Conservation (phyloP, 495 filamentous ascomycete genomes). For the Clavariopsis aquatica region DNA sequence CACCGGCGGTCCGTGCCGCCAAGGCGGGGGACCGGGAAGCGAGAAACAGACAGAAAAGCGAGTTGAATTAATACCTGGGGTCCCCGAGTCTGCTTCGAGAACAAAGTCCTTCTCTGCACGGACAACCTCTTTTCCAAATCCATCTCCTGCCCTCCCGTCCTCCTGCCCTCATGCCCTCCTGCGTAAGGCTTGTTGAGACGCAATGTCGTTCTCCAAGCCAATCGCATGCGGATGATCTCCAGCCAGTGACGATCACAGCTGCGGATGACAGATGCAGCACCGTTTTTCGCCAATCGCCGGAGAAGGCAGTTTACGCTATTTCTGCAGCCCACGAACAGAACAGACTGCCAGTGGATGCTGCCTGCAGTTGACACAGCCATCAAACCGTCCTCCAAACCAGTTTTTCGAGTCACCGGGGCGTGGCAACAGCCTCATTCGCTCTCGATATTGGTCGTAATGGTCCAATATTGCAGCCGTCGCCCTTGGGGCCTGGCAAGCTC, state of each 20-base stretch:
- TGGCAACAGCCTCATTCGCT: constrained; percentile 19
- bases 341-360: neutral
- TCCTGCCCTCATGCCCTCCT: too few species aligned
- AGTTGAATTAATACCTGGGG: constrained; percentile 29
- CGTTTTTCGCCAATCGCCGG: constrained; percentile 40
- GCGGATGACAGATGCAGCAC: constrained; percentile 35
- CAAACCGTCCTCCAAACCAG: constrained; percentile 10
- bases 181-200: neutral
- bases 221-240: constrained; percentile 33
- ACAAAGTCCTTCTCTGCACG: constrained; percentile 5
- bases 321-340: constrained; percentile 1
- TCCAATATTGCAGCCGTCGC: constrained; percentile 13
- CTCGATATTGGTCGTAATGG: constrained; percentile 21
- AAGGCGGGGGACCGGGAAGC: constrained; percentile 33
- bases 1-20: constrained; percentile 11
- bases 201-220: constrained; percentile 13
- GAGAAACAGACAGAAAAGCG: constrained; percentile 36
- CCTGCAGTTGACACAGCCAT: constrained; percentile 15
- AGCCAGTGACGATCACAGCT: constrained; percentile 21
- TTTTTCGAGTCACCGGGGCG: constrained; percentile 13
- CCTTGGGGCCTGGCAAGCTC: constrained; percentile 20
- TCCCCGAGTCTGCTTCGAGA: constrained; percentile 28
- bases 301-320: constrained; percentile 1
- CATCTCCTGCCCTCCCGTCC: too few species aligned
- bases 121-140: constrained; percentile 21